These are phyloP conservation scores for Aspergillus sp. DNA, from an alignment of 2,329 filamentous ascomycete species.

Conservation along the genomic window DNA sequence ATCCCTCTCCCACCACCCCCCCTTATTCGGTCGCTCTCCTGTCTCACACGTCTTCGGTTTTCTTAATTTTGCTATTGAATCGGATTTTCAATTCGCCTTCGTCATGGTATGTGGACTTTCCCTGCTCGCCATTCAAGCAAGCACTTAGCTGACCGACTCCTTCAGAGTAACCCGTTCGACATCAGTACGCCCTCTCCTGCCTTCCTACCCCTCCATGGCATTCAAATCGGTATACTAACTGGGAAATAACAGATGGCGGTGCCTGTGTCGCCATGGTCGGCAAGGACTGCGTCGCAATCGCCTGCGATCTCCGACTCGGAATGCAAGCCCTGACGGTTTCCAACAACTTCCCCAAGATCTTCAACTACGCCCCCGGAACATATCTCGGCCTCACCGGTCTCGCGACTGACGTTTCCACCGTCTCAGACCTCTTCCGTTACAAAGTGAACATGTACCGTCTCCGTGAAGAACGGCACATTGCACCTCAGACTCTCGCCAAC, in stretches of 20 bases:
- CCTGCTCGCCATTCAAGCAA: slow-evolving; percentile 13
- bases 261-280: slow-evolving; percentile 98
- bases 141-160: slow-evolving; percentile 34
- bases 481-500: slow-evolving; percentile 93
- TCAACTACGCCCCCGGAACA: slow-evolving; percentile 85
- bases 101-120: slow-evolving; percentile 32
- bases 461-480: slow-evolving; percentile 95
- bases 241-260: slow-evolving; percentile 64
- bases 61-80: slow-evolving; percentile 15
- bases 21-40: slow-evolving; percentile 5
- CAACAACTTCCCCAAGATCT: slow-evolving; percentile 99
- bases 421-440: slow-evolving; percentile 97
- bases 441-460: slow-evolving; percentile 99
- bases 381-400: slow-evolving; percentile 95
- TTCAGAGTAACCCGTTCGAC: slow-evolving; percentile 84
- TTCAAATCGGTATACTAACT: slow-evolving; percentile 8
- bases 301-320: slow-evolving; percentile 96
- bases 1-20: slow-evolving; percentile 14
- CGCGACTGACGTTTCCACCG: slow-evolving; percentile 91
- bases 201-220: background rate
- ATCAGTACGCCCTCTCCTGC: slow-evolving; percentile 68
- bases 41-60: background rate
- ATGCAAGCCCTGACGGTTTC: slow-evolving; percentile 95
- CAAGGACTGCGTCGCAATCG: slow-evolving; percentile 99
- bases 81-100: slow-evolving; percentile 12